Conservation (phyloP, 2,329 filamentous ascomycete genomes). For the Aspergillus hortae region DNA sequence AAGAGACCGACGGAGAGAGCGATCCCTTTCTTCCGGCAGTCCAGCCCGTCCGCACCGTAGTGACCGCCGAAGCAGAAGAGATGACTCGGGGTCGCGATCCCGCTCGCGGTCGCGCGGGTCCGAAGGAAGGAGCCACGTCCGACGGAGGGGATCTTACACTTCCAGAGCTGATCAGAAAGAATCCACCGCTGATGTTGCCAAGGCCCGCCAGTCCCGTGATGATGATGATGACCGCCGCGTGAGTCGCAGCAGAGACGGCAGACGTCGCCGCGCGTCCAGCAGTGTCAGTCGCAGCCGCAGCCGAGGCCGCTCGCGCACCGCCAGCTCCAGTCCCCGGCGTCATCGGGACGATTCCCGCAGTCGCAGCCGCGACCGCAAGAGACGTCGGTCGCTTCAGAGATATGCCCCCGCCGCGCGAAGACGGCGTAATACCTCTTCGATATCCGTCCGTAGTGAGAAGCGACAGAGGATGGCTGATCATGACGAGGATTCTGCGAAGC, state of each 20-base stretch:
- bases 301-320: slow-evolving; percentile 14
- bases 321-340: neutral
- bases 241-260: slow-evolving; percentile 38
- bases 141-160: slow-evolving; percentile 43
- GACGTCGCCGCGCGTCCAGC: slow-evolving; percentile 18
- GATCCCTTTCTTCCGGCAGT: slow-evolving; percentile 39
- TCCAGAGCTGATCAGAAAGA: slow-evolving; percentile 40
- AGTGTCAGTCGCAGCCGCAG: slow-evolving; percentile 31
- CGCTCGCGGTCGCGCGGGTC: slow-evolving; percentile 29
- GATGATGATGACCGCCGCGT: slow-evolving; percentile 27
- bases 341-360: neutral
- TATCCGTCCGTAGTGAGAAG: slow-evolving; percentile 41
- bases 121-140: slow-evolving; percentile 26
- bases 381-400: slow-evolving; percentile 44
- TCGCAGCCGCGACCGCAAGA: slow-evolving; percentile 31
- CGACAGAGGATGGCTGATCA: slow-evolving; percentile 40
- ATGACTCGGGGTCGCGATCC: slow-evolving; percentile 34
- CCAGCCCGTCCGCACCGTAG: slow-evolving; percentile 29
- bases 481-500: slow-evolving; percentile 24
- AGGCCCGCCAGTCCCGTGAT: slow-evolving; percentile 42
- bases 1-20: slow-evolving; percentile 41
- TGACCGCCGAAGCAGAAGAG: slow-evolving; percentile 23
- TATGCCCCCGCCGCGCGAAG: slow-evolving; percentile 42
- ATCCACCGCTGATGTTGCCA: slow-evolving; percentile 49
- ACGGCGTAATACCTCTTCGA: slow-evolving; percentile 41